Evolutionary conservation across 495 filamentous ascomycete genomes (phyloP).

Genomic region (Podospora pseudoanserina): DNA sequence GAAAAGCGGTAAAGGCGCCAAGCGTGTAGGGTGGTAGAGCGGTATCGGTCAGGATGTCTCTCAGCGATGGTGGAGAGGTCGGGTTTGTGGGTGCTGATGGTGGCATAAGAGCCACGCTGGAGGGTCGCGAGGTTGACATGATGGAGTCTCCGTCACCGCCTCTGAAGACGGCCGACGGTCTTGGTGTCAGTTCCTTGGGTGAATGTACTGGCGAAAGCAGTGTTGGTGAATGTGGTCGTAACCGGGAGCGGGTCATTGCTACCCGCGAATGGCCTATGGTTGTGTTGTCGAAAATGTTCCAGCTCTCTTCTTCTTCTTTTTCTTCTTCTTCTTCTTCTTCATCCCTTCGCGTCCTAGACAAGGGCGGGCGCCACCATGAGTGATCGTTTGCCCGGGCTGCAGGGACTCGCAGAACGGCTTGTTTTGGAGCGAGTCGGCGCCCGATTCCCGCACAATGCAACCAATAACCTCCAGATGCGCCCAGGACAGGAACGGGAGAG

Average conservation of each 20-base stretch:
- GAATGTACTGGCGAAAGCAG: slow-evolving; percentile 38
- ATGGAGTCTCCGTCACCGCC: slow-evolving; percentile 43
- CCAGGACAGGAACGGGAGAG: slow-evolving; percentile 16
- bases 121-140: slow-evolving; percentile 45
- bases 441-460: slow-evolving; percentile 25
- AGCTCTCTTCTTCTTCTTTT: slow-evolving; percentile 17
- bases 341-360: slow-evolving; percentile 20
- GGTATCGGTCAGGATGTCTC: slow-evolving; percentile 82
- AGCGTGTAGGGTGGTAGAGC: slow-evolving; percentile 90
- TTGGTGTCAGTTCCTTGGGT: slow-evolving; percentile 37
- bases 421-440: slow-evolving; percentile 27
- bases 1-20: slow-evolving; percentile 91
- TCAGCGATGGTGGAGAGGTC: slow-evolving; percentile 71
- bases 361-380: slow-evolving; percentile 15
- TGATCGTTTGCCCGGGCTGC: slow-evolving; percentile 22
- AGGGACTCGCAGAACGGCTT: slow-evolving; percentile 24
- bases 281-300: slow-evolving; percentile 15
- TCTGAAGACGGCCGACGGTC: slow-evolving; percentile 37
- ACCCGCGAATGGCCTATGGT: slow-evolving; percentile 19
- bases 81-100: slow-evolving; percentile 25
- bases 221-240: slow-evolving; percentile 41
- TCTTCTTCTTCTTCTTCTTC: slow-evolving; percentile 21
- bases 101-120: slow-evolving; percentile 43
- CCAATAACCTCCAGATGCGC: slow-evolving; percentile 25
- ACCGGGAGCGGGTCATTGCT: slow-evolving; percentile 45